A percentile compares a stretch with the other conserved stretches of the same genome.
Evolutionary conservation across 2,329 filamentous ascomycete genomes (phyloP).

Genomic region (Falciphora oryzae): DNA sequence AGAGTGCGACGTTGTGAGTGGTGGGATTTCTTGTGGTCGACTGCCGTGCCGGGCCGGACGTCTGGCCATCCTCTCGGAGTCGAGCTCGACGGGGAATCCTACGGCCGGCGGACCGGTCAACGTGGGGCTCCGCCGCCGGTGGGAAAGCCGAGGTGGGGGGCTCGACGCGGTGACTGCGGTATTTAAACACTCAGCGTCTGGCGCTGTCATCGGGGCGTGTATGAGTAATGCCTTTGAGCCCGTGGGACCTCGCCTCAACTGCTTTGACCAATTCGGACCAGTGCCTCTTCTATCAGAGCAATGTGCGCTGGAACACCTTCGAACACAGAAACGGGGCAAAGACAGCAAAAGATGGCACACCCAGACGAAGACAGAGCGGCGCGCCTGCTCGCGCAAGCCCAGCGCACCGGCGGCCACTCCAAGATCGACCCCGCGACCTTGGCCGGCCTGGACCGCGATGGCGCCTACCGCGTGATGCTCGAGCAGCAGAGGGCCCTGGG

Average conservation of each 20-base stretch:
- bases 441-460: conserved; percentile 1
- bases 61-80: too few relatives aligned
- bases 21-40: neutral
- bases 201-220: too few relatives aligned
- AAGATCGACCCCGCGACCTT: conserved; percentile 3
- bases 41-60: neutral
- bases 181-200: too few relatives aligned
- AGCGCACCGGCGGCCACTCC: conserved; percentile 3
- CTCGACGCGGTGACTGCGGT: too few relatives aligned
- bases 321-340: neutral
- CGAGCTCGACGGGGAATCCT: neutral
- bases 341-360: neutral
- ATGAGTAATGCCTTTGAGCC: too few relatives aligned
- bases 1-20: neutral
- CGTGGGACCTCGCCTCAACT: too few relatives aligned
- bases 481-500: conserved; percentile 1
- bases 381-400: conserved; percentile 1
- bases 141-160: neutral
- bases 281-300: too few relatives aligned
- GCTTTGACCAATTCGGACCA: too few relatives aligned
- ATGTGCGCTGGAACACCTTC: too few relatives aligned
- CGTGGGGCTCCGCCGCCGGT: too few relatives aligned
- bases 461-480: conserved; percentile 3
- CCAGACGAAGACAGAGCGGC: neutral
- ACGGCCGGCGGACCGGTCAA: too few relatives aligned